Conservation (phyloP, 192 early-diverging fungal genomes). For the Lobosporangium transversale region DNA sequence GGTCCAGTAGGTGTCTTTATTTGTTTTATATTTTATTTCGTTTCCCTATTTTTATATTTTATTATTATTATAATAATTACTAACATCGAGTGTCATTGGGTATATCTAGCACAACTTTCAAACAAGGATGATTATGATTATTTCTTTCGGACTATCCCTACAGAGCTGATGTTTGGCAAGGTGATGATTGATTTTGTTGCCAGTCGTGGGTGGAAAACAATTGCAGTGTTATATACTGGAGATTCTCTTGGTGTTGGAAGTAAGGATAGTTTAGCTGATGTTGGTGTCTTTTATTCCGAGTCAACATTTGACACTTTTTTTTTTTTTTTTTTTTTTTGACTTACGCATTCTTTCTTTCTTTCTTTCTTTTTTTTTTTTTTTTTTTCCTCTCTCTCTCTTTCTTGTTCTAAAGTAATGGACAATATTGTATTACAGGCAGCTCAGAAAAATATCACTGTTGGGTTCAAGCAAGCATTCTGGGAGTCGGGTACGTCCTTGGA, state of each 20-base stretch:
- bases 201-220: constrained; percentile 56
- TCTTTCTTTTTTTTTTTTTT: not conserved
- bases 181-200: constrained; percentile 60
- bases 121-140: constrained; percentile 60
- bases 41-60: not conserved
- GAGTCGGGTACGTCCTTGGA: constrained; percentile 35
- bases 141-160: constrained; percentile 64
- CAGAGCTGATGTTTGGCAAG: constrained; percentile 60
- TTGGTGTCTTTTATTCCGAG: not conserved
- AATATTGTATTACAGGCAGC: constrained; percentile 40
- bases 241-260: constrained; percentile 59
- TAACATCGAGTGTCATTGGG: not conserved
- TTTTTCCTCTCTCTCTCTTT: not conserved
- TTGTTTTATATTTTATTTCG: not conserved
- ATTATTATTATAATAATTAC: not conserved
- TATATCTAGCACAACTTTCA: constrained; percentile 51
- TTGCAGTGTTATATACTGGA: constrained; percentile 58
- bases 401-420: constrained; percentile 52
- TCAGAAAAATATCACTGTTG: constrained; percentile 42
- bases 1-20: constrained; percentile 50
- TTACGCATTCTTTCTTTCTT: not conserved
- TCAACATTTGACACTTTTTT: not conserved
- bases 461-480: constrained; percentile 51
- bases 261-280: constrained; percentile 17
- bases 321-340: no score